A percentile compares a stretch with the other conserved stretches of the same genome.
These are phyloP conservation scores for Entomortierella chlamydospora DNA, from an alignment of 192 early-diverging fungal genomes.

Conservation along the genomic window DNA sequence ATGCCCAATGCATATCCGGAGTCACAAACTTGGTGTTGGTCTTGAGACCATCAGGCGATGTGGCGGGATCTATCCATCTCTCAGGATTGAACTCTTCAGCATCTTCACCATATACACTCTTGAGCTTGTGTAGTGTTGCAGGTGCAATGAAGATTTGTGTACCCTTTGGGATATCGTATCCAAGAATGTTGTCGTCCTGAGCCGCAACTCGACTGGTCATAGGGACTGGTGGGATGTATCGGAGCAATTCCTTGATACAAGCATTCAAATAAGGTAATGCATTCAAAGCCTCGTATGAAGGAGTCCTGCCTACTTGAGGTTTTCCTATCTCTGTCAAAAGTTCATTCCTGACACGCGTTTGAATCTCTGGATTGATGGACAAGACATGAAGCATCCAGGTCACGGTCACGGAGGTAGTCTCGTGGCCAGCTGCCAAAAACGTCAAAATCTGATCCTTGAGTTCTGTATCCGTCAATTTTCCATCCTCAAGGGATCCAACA, in stretches of 20 bases:
- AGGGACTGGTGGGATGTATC: constrained; percentile 66
- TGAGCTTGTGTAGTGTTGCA: constrained; percentile 53
- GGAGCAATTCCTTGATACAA: constrained; percentile 64
- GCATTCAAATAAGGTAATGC: constrained; percentile 60
- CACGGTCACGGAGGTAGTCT: constrained; percentile 62
- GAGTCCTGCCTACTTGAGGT: constrained; percentile 26
- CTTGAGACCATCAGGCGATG: constrained; percentile 4
- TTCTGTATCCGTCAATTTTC: constrained; percentile 56
- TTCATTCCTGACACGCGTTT: constrained; percentile 61
- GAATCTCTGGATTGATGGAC: constrained; percentile 56
- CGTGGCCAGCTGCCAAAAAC: constrained; percentile 70
- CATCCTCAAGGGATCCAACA: constrained; percentile 48
- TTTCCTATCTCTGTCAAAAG: constrained; percentile 51
- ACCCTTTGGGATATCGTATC: constrained; percentile 61
- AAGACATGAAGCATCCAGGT: constrained; percentile 65
- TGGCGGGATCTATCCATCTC: constrained; percentile 60
- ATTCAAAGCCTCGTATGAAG: constrained; percentile 62
- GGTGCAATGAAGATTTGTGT: constrained; percentile 57
- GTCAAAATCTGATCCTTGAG: constrained; percentile 68
- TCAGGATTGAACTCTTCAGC: constrained; percentile 63
- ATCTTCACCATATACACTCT: constrained; percentile 61
- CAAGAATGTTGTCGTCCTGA: constrained; percentile 53
- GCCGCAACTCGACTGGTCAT: constrained; percentile 53
- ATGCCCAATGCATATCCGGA: constrained; percentile 40
- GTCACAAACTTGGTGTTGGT: constrained; percentile 26